Evolutionary conservation across 495 filamentous ascomycete genomes (phyloP), one percentile per base, ranked within the genome.

Genomic region (Penicillium odoratum): DNA sequence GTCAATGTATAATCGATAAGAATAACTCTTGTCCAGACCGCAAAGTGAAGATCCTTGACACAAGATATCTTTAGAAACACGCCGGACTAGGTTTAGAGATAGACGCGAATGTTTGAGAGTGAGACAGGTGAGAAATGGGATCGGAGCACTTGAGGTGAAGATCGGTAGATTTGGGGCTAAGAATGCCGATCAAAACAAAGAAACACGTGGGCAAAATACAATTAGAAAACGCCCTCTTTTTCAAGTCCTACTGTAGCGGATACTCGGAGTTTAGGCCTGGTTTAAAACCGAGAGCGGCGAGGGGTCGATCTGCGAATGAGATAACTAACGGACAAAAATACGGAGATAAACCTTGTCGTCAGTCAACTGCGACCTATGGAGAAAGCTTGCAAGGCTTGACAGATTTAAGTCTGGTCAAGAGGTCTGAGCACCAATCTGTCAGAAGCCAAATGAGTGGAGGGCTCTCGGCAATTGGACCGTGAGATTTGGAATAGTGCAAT

Each of bases 401-500:
- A 33, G 40, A 42, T 42, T 33, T 26, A 53, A 53, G 11, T 53
- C 15, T 58, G 57, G 53, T 30, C 38, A 44, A 25, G 51, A 26
- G 58, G 58, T 38, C 62, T 59, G 58, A 61, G 55, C 62, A 29
- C 45, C 34, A 10, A 7, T 51, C n/a, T 38, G 38, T 16, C 11
- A n/a, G 38, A n/a, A 40, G 38, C 33, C 33, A 36, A 21, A 21
- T 21, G 21, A 21, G 21, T 21, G 21, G 21, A 21, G 1, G 21
- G 21, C 21, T 21, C 21, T 33, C 31, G 31, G 9, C 31, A 33
- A 33, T 33, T 6, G 1, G 3, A 6, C 5, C 31, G 31, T 33
- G 15, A 40, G 38, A 40, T 40, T 40, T 40, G 38, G 15, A 40
- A 40, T 40, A 2, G 10, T 33, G 31, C 31, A 43, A 21, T 21